These are phyloP conservation scores for Toxicodendron radicans DNA, from an alignment of 345 rosid genomes.

Conservation along the genomic window DNA sequence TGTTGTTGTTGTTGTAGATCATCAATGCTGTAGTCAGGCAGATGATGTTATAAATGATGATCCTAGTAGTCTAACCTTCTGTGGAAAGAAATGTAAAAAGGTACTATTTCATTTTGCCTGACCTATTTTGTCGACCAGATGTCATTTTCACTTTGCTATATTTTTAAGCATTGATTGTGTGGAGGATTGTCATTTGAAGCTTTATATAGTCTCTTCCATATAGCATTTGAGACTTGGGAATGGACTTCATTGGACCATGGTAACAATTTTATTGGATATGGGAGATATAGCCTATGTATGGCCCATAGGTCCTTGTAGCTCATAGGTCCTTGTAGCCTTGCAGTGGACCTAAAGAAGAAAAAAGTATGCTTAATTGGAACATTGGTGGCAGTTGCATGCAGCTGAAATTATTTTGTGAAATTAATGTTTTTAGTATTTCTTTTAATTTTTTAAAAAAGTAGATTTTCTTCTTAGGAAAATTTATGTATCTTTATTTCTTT, in stretches of 20 bases:
- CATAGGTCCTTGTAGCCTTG: background rate
- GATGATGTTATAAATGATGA: slow-evolving; percentile 36
- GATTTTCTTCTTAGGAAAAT: background rate
- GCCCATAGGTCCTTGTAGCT: background rate
- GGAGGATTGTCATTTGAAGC: background rate
- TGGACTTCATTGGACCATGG: background rate
- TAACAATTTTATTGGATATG: background rate
- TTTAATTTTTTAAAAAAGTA: background rate
- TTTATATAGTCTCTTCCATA: background rate
- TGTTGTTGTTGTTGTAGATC: slow-evolving; percentile 51
- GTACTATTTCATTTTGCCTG: slow-evolving; percentile 36
- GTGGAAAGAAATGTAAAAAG: slow-evolving; percentile 85
- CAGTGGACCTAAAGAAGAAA: background rate
- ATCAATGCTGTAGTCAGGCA: slow-evolving; percentile 51
- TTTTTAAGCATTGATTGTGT: background rate
- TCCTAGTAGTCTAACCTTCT: slow-evolving; percentile 42
- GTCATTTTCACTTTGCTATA: background rate
- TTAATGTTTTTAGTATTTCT: background rate
- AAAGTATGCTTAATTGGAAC: background rate
- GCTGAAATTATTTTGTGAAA: background rate
- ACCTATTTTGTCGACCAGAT: background rate
- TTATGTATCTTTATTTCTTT: background rate
- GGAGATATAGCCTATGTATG: background rate
- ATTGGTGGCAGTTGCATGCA: background rate
- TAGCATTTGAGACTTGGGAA: background rate